Evolutionary conservation across 805 yeast species (phyloP).

Genomic region (Zygosaccharomyces kombuchaensis): DNA sequence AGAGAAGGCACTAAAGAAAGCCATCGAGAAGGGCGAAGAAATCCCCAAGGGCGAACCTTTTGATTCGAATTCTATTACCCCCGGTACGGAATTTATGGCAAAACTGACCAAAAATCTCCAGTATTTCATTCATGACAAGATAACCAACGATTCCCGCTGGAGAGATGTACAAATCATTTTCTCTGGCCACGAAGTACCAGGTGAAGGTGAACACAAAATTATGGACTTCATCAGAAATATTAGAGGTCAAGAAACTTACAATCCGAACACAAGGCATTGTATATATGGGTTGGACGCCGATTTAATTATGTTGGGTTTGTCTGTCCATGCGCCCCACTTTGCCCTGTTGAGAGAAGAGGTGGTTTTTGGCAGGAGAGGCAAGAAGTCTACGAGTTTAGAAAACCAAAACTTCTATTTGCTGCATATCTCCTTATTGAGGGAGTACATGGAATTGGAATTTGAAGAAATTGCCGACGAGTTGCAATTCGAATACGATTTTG

Average conservation of each 20-base stretch:
- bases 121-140: constrained; percentile 83
- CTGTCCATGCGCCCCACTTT: constrained; percentile 93
- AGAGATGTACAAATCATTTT: constrained; percentile 68
- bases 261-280: constrained; percentile 85
- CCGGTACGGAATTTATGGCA: constrained; percentile 96
- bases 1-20: constrained; percentile 70
- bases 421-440: constrained; percentile 84
- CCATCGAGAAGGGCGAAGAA: constrained; percentile 65
- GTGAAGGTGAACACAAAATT: constrained; percentile 97
- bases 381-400: constrained; percentile 47
- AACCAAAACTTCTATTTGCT: constrained; percentile 78
- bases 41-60: constrained; percentile 77
- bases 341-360: constrained; percentile 94
- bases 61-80: constrained; percentile 90
- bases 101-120: constrained; percentile 75
- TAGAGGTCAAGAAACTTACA: constrained; percentile 67
- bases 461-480: constrained; percentile 59
- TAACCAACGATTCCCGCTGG: constrained; percentile 85
- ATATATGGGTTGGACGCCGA: constrained; percentile 96
- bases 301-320: constrained; percentile 86
- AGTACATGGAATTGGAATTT: constrained; percentile 85
- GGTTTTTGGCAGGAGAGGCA: constrained; percentile 59
- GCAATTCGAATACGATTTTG: constrained; percentile 72
- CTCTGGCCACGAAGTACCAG: constrained; percentile 95
- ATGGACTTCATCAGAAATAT: constrained; percentile 84